Percentiles rank a stretch among this genome's conserved stretches.
Conservation (phyloP, 208 protist species). For the Wallacemonas sp. region DNA sequence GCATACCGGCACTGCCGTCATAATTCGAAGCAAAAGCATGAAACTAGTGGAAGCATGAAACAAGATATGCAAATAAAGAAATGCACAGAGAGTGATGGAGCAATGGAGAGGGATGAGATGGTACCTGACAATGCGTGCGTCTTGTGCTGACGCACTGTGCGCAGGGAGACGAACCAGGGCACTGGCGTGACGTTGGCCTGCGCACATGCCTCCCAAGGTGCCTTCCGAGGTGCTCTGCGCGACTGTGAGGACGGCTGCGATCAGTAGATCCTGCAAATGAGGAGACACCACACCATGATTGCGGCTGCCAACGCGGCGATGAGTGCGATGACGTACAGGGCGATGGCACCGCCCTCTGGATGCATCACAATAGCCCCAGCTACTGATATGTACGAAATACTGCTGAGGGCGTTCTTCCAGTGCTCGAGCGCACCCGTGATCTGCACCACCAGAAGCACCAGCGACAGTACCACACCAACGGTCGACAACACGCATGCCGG, state of each 20-base stretch:
- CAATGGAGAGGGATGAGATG: too few species aligned
- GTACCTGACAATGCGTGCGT: too few species aligned
- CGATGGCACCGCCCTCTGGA: not conserved
- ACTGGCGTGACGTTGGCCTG: too few species aligned
- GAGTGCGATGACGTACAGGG: not conserved
- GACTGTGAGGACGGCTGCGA: not conserved
- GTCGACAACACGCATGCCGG: not conserved
- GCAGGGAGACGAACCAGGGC: too few species aligned
- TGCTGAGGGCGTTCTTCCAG: too few species aligned
- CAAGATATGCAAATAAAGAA: too few species aligned
- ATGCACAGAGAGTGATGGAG: too few species aligned
- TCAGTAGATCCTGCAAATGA: not conserved
- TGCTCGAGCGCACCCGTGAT: conserved; percentile 4
- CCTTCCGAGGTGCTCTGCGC: not conserved
- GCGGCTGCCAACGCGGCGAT: not conserved
- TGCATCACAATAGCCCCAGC: not conserved
- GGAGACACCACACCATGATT: not conserved
- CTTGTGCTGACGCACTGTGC: too few species aligned
- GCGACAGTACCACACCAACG: not conserved
- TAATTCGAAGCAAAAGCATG: too few species aligned
- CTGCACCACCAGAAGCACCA: not conserved
- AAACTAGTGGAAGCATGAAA: too few species aligned
- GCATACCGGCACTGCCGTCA: too few species aligned
- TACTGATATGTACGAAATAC: not conserved
- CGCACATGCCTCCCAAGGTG: not conserved